These are phyloP conservation scores for Mycena polygramma DNA, from an alignment of 768 basidiomycete genomes.

Conservation along the genomic window DNA sequence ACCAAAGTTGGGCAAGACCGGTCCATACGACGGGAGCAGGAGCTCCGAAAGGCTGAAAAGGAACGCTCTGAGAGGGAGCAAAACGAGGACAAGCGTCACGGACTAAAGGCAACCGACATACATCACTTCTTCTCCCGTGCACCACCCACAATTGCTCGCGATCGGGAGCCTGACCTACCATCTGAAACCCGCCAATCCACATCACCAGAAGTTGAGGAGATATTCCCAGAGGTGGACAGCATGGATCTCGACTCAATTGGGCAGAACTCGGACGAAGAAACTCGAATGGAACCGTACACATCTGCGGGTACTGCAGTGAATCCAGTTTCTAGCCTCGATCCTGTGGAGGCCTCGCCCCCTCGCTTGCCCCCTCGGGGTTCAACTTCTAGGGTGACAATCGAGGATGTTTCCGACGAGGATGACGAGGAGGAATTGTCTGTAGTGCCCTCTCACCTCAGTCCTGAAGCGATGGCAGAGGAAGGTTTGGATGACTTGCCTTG, in stretches of 20 bases:
- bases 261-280: too few species aligned
- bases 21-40: neutral
- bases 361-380: neutral
- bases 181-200: neutral
- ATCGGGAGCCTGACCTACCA: neutral
- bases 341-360: neutral
- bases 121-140: conserved; percentile 3
- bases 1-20: neutral
- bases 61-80: neutral
- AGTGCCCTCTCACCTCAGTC: neutral
- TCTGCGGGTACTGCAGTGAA: neutral
- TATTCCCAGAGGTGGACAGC: too few species aligned
- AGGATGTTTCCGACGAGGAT: neutral
- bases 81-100: neutral
- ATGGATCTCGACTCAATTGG: too few species aligned
- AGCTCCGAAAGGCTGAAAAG: conserved; percentile 10
- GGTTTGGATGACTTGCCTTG: conserved; percentile 8
- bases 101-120: neutral
- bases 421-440: neutral
- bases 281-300: too few species aligned
- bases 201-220: neutral
- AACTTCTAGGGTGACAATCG: neutral
- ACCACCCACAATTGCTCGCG: neutral
- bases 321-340: neutral
- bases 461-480: conserved; percentile 4